phyloP scores from a whole-genome alignment of 2,329 filamentous ascomycete species.

The Plenodomus biglobosus region DNA sequence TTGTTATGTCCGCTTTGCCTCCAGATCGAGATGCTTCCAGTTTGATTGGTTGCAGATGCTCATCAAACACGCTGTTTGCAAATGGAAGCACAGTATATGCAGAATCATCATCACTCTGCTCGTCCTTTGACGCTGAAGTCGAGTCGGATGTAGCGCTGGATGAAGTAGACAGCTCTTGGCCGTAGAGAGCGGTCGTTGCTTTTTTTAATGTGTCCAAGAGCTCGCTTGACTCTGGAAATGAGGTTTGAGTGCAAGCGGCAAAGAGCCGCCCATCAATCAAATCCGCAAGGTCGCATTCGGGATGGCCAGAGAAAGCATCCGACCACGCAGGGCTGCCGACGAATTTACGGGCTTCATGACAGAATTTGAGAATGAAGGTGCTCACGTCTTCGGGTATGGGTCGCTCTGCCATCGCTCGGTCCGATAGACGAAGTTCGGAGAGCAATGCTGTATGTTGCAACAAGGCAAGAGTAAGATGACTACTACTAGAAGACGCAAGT shows the following conservation, averaged over 20 bases:
- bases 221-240: slow-evolving; percentile 19
- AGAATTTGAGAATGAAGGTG: slow-evolving; percentile 44
- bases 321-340: slow-evolving; percentile 45
- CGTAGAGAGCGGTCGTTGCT: slow-evolving; percentile 24
- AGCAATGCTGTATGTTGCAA: slow-evolving; percentile 49
- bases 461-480: slow-evolving; percentile 43
- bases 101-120: slow-evolving; percentile 8
- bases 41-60: slow-evolving; percentile 50
- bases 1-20: slow-evolving; percentile 29
- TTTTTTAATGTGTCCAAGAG: slow-evolving; percentile 19
- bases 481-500: slow-evolving; percentile 33
- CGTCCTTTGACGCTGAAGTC: slow-evolving; percentile 2
- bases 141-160: slow-evolving; percentile 2
- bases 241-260: slow-evolving; percentile 27
- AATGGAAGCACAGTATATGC: slow-evolving; percentile 50
- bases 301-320: slow-evolving; percentile 22
- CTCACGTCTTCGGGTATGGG: slow-evolving; percentile 37
- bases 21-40: slow-evolving; percentile 39
- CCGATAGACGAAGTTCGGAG: slow-evolving; percentile 45
- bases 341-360: slow-evolving; percentile 40
- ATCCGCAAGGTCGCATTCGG: slow-evolving; percentile 54
- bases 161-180: slow-evolving; percentile 14
- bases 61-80: slow-evolving; percentile 51
- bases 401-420: slow-evolving; percentile 39
- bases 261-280: slow-evolving; percentile 57